Percentiles rank a stretch among this genome's conserved stretches.
Conservation (phyloP, 495 filamentous ascomycete species). For the Penicillium crystallinum region DNA sequence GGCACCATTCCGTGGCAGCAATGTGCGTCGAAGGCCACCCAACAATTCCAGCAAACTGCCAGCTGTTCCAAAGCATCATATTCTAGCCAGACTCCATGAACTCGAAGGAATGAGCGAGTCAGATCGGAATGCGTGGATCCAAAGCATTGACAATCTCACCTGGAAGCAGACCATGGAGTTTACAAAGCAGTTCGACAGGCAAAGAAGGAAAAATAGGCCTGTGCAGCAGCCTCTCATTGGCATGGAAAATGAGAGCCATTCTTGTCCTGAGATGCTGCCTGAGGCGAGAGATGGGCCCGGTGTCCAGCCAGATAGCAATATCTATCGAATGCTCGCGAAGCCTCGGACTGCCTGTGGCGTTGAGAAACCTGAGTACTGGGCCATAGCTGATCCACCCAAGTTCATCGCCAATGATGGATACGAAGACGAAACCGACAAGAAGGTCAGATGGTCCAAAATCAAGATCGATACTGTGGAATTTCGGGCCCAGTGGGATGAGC, state of each 20-base stretch:
- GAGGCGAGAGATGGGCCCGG: slow-evolving; percentile 1
- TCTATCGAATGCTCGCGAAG: slow-evolving; percentile 8
- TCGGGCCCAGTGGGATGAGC: neutral
- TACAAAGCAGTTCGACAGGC: neutral
- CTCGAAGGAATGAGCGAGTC: neutral
- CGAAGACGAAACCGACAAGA: neutral
- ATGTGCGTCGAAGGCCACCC: neutral
- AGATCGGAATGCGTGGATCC: neutral
- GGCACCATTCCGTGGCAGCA: neutral
- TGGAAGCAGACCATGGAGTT: neutral
- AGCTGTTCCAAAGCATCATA: neutral
- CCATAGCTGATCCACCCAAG: neutral
- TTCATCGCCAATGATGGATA: neutral
- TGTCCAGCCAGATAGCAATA: slow-evolving; percentile 2
- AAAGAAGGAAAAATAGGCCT: neutral
- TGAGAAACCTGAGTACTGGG: neutral
- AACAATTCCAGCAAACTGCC: neutral
- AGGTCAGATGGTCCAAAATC: neutral
- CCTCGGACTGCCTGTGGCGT: neutral
- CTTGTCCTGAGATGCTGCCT: slow-evolving; percentile 2
- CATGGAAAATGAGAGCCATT: neutral
- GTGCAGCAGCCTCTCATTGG: neutral
- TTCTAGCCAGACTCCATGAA: neutral
- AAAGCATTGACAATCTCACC: neutral
- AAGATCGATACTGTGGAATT: neutral